Conservation (phyloP, 805 yeast species). For the Huiozyma naganishii region DNA sequence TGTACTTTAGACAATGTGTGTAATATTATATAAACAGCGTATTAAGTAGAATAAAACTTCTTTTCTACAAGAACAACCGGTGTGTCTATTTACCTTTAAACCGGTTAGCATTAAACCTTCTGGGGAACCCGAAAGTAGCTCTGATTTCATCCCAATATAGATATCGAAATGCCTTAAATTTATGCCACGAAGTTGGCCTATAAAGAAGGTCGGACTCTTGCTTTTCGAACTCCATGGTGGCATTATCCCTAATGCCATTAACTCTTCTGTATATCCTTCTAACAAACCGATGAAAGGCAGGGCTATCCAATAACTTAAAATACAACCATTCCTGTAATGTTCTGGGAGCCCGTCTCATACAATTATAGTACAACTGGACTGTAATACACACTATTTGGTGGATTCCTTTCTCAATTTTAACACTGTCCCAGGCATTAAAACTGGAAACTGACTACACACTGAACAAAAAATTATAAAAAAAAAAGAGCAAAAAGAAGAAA, state of each 20-base stretch:
- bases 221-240: conserved; percentile 8
- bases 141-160: conserved; percentile 54
- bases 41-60: too few relatives aligned
- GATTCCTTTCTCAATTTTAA: too few relatives aligned
- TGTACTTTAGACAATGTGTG: not conserved
- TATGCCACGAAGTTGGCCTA: conserved; percentile 45
- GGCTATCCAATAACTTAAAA: conserved; percentile 41
- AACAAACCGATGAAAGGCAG: conserved; percentile 53
- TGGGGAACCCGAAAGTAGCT: conserved; percentile 38
- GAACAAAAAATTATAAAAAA: too few relatives aligned
- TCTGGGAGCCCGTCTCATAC: conserved; percentile 21
- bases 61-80: too few relatives aligned
- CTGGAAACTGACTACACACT: too few relatives aligned
- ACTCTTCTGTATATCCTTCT: conserved; percentile 49
- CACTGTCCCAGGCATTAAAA: too few relatives aligned
- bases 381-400: too few relatives aligned
- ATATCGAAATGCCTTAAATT: conserved; percentile 47
- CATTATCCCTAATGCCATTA: conserved; percentile 35
- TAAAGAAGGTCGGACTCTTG: conserved; percentile 18
- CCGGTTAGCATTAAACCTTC: conserved; percentile 10
- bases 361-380: not conserved
- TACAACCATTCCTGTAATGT: conserved; percentile 40
- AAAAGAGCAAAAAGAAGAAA: too few relatives aligned
- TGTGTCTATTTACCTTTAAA: conserved; percentile 7
- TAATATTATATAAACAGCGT: too few relatives aligned